Conservation (phyloP, 768 basidiomycete species). For the Coprinellus aureogranulatus region DNA sequence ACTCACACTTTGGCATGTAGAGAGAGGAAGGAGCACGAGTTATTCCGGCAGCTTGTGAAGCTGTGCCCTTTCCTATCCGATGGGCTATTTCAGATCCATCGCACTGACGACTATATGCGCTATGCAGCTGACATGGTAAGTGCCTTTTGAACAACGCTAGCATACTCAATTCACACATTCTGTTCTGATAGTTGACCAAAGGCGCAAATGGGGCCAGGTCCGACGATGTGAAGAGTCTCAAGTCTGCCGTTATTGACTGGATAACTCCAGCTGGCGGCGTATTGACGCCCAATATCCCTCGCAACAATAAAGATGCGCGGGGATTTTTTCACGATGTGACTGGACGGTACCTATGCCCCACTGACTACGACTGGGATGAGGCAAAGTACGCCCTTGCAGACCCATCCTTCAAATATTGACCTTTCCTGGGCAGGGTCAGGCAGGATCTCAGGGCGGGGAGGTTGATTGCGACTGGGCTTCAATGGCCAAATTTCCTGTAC, state of each 20-base stretch:
- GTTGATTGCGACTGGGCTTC: background rate
- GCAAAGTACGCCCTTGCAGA: slow-evolving; percentile 10
- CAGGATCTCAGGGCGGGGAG: background rate
- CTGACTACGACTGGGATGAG: slow-evolving; percentile 15
- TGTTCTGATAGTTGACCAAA: background rate
- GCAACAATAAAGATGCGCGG: slow-evolving; percentile 1
- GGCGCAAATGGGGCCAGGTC: background rate
- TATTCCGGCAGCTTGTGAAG: background rate
- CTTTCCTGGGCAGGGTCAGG: background rate
- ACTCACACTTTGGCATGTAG: background rate
- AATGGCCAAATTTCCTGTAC: slow-evolving; percentile 1
- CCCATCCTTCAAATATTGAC: no score
- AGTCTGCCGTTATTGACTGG: background rate
- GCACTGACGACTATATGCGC: background rate
- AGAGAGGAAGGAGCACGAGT: background rate
- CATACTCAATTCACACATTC: background rate
- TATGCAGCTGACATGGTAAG: background rate
- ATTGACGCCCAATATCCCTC: background rate
- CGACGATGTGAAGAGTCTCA: background rate
- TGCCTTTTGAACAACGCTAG: no score
- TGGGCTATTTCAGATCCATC: background rate
- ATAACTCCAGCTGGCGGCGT: background rate
- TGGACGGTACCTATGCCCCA: slow-evolving; percentile 16
- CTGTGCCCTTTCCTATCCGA: background rate
- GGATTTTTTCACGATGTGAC: slow-evolving; percentile 13